Conservation (phyloP, 2,329 filamentous ascomycete genomes). For the Fusarium ambrosium region DNA sequence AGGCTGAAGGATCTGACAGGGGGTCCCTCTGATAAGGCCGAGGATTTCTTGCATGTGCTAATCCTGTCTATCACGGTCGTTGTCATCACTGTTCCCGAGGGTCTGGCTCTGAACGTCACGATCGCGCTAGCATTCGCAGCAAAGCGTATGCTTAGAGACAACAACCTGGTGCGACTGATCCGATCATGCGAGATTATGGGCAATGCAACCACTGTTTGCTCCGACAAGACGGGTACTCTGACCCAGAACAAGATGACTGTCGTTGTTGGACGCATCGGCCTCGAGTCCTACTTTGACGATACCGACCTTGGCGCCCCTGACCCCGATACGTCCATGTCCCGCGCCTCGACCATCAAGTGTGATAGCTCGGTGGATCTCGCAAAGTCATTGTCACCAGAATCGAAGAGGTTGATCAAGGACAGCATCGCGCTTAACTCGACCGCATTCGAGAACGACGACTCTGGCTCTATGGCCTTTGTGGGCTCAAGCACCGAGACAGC, state of each 20-base stretch:
- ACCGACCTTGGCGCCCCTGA: conserved; percentile 43
- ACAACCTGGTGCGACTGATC: conserved; percentile 71
- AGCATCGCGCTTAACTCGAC: conserved; percentile 64
- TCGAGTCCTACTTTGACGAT: conserved; percentile 54
- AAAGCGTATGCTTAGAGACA: conserved; percentile 73
- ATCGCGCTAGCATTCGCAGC: conserved; percentile 73
- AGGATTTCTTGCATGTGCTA: conserved; percentile 70
- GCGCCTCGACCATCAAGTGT: conserved; percentile 39
- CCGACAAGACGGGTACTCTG: conserved; percentile 75
- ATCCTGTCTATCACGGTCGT: conserved; percentile 71
- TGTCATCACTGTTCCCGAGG: conserved; percentile 72
- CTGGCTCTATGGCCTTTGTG: conserved; percentile 57
- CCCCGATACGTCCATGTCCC: conserved; percentile 37
- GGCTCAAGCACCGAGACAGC: conserved; percentile 70
- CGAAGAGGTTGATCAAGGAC: conserved; percentile 55
- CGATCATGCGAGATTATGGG: conserved; percentile 75
- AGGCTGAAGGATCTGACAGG: conserved; percentile 52
- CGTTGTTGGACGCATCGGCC: conserved; percentile 68
- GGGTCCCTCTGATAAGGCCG: conserved; percentile 64
- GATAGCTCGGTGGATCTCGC: conserved; percentile 49
- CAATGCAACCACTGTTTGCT: conserved; percentile 74
- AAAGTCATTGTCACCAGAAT: conserved; percentile 50
- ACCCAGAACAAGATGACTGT: conserved; percentile 75
- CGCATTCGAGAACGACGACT: conserved; percentile 63
- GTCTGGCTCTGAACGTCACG: conserved; percentile 71